Conservation (phyloP, 805 yeast species). For the Saccharomycopsis sp. region DNA sequence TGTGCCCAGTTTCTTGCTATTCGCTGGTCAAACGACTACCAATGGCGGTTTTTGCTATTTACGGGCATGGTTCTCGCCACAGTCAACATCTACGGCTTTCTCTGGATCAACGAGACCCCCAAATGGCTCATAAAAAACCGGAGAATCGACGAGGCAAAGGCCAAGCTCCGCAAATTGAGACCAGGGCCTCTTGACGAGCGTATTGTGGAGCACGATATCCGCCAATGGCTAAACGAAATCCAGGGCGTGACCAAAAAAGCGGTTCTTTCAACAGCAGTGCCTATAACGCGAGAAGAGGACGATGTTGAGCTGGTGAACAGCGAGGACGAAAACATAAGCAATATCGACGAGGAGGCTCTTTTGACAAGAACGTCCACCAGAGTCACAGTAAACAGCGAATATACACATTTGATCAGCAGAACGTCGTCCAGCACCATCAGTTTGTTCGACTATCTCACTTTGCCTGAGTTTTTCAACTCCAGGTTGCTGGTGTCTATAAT, state of each 20-base stretch:
- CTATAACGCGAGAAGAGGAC: background rate
- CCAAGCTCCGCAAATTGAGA: background rate
- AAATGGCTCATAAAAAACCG: constrained; percentile 44
- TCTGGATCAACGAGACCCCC: constrained; percentile 67
- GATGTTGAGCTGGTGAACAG: background rate
- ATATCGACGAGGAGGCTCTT: background rate
- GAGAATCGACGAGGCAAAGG: background rate
- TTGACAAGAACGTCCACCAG: background rate
- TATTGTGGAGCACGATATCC: background rate
- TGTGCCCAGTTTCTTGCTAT: constrained; percentile 71
- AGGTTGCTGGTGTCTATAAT: constrained; percentile 61
- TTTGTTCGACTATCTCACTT: constrained; percentile 3
- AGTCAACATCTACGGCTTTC: constrained; percentile 36
- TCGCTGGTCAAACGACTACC: constrained; percentile 49
- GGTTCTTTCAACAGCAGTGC: background rate
- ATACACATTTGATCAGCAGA: background rate
- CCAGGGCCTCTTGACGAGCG: constrained; percentile 22
- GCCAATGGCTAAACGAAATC: constrained; percentile 3
- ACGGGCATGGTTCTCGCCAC: constrained; percentile 51
- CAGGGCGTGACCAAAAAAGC: background rate
- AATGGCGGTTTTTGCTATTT: constrained; percentile 68
- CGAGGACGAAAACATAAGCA: background rate
- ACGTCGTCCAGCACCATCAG: background rate
- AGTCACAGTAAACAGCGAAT: background rate
- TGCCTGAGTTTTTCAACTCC: constrained; percentile 29